A percentile compares a stretch with the other conserved stretches of the same genome.
These are phyloP conservation scores for Colletotrichum sansevieriae DNA, from an alignment of 2,329 filamentous ascomycete genomes.

Conservation along the genomic window DNA sequence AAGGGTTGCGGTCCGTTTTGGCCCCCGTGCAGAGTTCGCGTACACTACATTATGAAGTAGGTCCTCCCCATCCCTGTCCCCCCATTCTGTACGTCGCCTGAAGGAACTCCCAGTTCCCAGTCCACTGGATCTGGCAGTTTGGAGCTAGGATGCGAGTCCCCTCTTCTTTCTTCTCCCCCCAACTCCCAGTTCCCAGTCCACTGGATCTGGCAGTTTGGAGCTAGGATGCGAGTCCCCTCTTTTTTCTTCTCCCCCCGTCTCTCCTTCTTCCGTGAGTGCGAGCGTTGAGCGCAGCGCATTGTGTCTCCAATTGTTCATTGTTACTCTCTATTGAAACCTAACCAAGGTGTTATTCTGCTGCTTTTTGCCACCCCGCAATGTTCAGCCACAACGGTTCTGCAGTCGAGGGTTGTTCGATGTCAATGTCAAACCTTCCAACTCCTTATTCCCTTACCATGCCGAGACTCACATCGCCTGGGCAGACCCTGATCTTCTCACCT, in stretches of 20 bases:
- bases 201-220: slow-evolving; percentile 7
- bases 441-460: slow-evolving; percentile 5
- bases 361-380: too few relatives aligned
- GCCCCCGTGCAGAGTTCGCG: slow-evolving; percentile 17
- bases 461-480: slow-evolving; percentile 12
- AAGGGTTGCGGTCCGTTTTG: slow-evolving; percentile 24
- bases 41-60: background rate
- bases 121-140: slow-evolving; percentile 11
- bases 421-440: background rate
- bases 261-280: background rate
- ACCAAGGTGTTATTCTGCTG: background rate
- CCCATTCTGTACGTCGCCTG: slow-evolving; percentile 5
- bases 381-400: background rate
- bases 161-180: too few relatives aligned
- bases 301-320: background rate
- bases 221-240: slow-evolving; percentile 17
- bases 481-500: slow-evolving; percentile 14
- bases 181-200: slow-evolving; percentile 21
- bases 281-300: background rate
- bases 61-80: slow-evolving; percentile 5
- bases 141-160: slow-evolving; percentile 9
- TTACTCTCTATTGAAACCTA: background rate
- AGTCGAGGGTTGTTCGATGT: slow-evolving; percentile 4
- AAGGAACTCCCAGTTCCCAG: slow-evolving; percentile 21
- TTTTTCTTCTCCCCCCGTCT: background rate